Evolutionary conservation across 148 eudicot species (phyloP).

Genomic region (Persicaria tinctoria): DNA sequence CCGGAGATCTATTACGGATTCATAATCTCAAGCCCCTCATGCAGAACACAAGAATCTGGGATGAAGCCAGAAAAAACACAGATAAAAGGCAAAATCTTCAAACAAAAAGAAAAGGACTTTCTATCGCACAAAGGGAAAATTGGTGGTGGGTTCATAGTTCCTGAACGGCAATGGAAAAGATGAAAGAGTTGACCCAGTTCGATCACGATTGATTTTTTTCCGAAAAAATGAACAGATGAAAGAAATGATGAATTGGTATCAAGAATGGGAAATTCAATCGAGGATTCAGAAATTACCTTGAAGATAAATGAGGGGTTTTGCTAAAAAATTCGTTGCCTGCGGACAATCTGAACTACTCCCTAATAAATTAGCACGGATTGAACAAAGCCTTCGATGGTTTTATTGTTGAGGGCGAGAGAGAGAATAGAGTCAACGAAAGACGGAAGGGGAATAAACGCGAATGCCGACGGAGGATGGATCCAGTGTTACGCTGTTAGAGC

Average conservation of each 20-base stretch:
- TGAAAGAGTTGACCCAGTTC: neutral
- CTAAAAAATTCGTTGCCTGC: neutral
- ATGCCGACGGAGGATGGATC: too few relatives aligned
- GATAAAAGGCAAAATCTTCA: too few relatives aligned
- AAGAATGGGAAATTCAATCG: neutral
- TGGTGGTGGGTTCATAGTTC: neutral
- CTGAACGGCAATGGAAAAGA: neutral
- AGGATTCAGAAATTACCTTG: neutral
- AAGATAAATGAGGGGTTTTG: neutral
- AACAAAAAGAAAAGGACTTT: neutral
- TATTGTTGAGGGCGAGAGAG: too few relatives aligned
- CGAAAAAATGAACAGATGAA: neutral
- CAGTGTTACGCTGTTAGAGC: too few relatives aligned
- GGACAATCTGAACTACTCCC: neutral
- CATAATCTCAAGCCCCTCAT: neutral
- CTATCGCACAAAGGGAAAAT: neutral
- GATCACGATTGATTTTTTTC: neutral
- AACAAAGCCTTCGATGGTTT: neutral
- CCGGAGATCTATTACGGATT: neutral
- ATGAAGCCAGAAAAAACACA: neutral
- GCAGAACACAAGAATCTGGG: neutral
- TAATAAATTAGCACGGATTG: neutral
- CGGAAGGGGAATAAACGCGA: too few relatives aligned
- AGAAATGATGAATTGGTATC: neutral
- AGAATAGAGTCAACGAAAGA: too few relatives aligned